Conservation (phyloP, 208 protist genomes). For the Leishmania gerbilli region DNA sequence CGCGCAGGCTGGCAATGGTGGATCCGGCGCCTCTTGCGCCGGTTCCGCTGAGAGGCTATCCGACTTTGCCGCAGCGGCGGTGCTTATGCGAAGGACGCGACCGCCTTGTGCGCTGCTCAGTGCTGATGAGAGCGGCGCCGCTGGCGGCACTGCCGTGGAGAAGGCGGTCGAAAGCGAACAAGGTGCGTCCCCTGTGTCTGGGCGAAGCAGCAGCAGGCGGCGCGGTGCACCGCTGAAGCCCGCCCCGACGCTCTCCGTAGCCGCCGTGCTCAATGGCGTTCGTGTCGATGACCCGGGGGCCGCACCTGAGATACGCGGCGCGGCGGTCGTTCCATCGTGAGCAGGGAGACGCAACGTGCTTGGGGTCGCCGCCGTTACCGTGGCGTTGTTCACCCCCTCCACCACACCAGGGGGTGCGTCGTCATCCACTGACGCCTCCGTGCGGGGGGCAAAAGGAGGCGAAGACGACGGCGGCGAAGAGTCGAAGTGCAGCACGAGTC, state of each 20-base stretch:
- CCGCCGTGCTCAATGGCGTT: not conserved
- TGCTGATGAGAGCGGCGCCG: not conserved
- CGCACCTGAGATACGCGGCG: not conserved
- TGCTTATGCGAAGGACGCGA: slow-evolving; percentile 5
- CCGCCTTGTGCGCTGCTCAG: not conserved
- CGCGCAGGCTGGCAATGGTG: not conserved
- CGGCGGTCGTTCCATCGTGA: not conserved
- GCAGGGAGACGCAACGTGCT: not conserved
- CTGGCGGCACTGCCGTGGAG: not conserved
- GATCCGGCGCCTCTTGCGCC: not conserved
- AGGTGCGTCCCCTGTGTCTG: not conserved
- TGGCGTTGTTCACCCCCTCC: not conserved
- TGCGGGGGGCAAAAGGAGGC: not conserved
- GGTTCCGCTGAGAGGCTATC: not conserved
- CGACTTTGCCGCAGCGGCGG: not conserved
- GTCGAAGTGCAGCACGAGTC: slow-evolving; percentile 26
- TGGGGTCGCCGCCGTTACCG: not conserved
- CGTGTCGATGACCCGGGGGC: not conserved
- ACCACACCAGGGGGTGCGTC: not conserved
- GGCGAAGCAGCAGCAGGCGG: slow-evolving; percentile 6
- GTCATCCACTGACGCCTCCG: not conserved
- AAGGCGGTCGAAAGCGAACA: not conserved
- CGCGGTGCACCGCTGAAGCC: not conserved
- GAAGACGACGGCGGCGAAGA: slow-evolving; percentile 8
- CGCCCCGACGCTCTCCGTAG: not conserved